These are phyloP conservation scores for Trichoderma sp. DNA, from an alignment of 2,329 filamentous ascomycete species.

Conservation along the genomic window DNA sequence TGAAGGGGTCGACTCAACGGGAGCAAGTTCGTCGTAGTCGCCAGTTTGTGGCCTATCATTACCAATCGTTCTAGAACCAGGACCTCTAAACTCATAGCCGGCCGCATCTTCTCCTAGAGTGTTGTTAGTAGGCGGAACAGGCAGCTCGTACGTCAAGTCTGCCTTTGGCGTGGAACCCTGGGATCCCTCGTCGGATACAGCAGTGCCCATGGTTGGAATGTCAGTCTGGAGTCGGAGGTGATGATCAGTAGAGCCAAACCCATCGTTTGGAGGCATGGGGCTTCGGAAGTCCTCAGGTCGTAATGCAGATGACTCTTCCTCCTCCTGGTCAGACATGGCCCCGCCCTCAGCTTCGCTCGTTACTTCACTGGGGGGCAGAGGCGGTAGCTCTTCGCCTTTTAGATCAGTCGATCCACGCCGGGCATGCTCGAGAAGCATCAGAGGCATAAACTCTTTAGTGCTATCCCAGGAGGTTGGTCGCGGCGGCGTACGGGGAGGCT, in stretches of 20 bases:
- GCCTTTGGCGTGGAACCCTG: conserved; percentile 68
- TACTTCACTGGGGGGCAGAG: conserved; percentile 46
- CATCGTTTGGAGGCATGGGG: neutral
- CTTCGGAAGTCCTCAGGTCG: conserved; percentile 29
- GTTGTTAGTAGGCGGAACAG: conserved; percentile 22
- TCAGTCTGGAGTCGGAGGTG: conserved; percentile 43
- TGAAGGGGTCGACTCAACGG: conserved; percentile 40
- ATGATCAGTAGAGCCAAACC: conserved; percentile 17
- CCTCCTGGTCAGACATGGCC: conserved; percentile 23
- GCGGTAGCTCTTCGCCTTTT: conserved; percentile 42
- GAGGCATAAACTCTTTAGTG: conserved; percentile 69
- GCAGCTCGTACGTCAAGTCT: conserved; percentile 35
- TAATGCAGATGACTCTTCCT: conserved; percentile 33
- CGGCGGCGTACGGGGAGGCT: conserved; percentile 37
- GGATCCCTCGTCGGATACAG: conserved; percentile 54
- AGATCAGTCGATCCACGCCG: conserved; percentile 39
- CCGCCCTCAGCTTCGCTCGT: conserved; percentile 23
- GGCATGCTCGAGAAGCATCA: conserved; percentile 73
- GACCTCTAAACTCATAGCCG: neutral
- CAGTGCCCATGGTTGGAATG: conserved; percentile 29
- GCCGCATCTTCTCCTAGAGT: neutral
- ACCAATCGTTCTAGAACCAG: neutral
- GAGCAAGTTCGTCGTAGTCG: conserved; percentile 36
- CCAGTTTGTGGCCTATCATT: neutral
- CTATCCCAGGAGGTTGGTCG: conserved; percentile 61